These are phyloP conservation scores for Trametes gibbosa DNA, from an alignment of 768 basidiomycete genomes.

Conservation along the genomic window DNA sequence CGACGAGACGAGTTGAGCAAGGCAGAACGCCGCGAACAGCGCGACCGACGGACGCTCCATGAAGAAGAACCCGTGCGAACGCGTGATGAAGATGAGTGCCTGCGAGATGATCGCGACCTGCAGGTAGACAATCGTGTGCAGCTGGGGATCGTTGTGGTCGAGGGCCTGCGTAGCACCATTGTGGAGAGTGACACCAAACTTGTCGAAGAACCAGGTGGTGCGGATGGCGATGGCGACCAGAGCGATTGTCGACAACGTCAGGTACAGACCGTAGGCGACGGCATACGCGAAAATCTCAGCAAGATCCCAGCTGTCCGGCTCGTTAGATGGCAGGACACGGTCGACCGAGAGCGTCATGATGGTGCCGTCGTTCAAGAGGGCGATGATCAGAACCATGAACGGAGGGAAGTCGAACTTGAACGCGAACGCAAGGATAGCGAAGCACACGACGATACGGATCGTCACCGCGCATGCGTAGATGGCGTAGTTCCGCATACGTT, in stretches of 20 bases:
- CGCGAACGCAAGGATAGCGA: slow-evolving; percentile 91
- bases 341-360: slow-evolving; percentile 99
- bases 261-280: slow-evolving; percentile 91
- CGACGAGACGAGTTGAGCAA: slow-evolving; percentile 92
- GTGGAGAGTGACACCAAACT: slow-evolving; percentile 69
- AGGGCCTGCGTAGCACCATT: slow-evolving; percentile 29
- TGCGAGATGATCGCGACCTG: slow-evolving; percentile 99
- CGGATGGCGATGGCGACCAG: slow-evolving; percentile 83
- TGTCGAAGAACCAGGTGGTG: slow-evolving; percentile 86
- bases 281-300: slow-evolving; percentile 96
- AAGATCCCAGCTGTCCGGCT: slow-evolving; percentile 95
- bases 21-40: slow-evolving; percentile 83
- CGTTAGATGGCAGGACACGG: slow-evolving; percentile 89
- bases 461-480: slow-evolving; percentile 96
- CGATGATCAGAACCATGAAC: slow-evolving; percentile 99
- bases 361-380: slow-evolving; percentile 95
- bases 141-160: slow-evolving; percentile 60
- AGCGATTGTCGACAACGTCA: slow-evolving; percentile 83
- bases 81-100: slow-evolving; percentile 94
- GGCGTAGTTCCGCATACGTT: slow-evolving; percentile 99
- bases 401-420: slow-evolving; percentile 99
- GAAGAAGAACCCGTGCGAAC: slow-evolving; percentile 94
- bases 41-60: slow-evolving; percentile 93
- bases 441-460: slow-evolving; percentile 98
- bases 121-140: slow-evolving; percentile 91